Base-by-base conservation (phyloP, 305 asterid genomes). In the Fraxinus velutina region DNA sequence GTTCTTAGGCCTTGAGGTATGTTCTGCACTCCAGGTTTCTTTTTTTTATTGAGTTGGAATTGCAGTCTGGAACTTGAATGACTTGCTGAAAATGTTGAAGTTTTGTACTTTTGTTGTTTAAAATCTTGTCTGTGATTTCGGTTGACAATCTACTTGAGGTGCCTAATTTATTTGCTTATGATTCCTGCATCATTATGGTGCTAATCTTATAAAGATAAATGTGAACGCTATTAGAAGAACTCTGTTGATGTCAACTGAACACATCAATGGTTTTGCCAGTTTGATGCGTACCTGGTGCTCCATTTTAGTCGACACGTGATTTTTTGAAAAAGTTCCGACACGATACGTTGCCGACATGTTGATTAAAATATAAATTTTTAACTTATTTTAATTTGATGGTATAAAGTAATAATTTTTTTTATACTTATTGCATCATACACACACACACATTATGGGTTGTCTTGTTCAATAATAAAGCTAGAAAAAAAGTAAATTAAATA, bases 1-100 rank as follows among this genome's bases (percentile, higher is more conserved):
- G 86, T 93, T 92, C 91, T 87, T 96, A 86, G 98, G 99, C 73
- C 97, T 94, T 81, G 97, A 96, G 99, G 99, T 95, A 89, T 70
- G 83, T 83, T 83, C 72, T 15, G 73, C 68, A 15, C 66, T 7
- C 12, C 12, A 36, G 8, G 13, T 5, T 10, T 10, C 21, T 82
- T 57, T 71, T 64, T 17, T 77, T 81, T 32, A 66, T 34, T 47
- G 52, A 37, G 47, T 19, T 80, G 30, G 44, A 57, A 52, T 44
- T 83, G 81, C 79, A 81, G 52, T 52, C 24, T 42, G 57, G 68
- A 82, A 73, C 79, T 76, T 72, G 52, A 42, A 13, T 47, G 30
- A 71, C 79, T 47, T 83, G n/a, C 66, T 76, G 55, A 52, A 32
- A 79, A 78, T 78, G 42, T 62, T 79, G 47, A 75, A 47, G 29